These are phyloP conservation scores for Solanum aculeatissimum DNA, from an alignment of 305 asterid species.

Conservation along the genomic window DNA sequence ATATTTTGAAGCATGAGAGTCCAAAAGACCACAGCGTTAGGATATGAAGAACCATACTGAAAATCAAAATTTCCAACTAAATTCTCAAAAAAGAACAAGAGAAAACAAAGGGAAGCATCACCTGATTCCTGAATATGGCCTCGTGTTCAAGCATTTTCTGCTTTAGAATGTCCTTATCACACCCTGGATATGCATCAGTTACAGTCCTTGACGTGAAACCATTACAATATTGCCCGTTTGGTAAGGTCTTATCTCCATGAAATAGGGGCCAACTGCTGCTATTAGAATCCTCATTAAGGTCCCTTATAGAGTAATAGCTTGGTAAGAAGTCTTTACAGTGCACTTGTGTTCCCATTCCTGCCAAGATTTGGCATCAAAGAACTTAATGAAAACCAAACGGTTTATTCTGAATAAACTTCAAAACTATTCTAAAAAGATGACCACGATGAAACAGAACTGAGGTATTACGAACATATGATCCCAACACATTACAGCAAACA, in stretches of 20 bases:
- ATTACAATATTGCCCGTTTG: slow-evolving; percentile 53
- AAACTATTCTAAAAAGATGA: background rate
- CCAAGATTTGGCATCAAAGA: background rate
- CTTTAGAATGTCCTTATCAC: slow-evolving; percentile 68
- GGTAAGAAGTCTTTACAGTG: slow-evolving; percentile 67
- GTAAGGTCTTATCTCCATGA: slow-evolving; percentile 47
- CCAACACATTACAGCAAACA: background rate
- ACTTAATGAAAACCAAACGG: background rate
- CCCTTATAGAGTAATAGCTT: slow-evolving; percentile 70
- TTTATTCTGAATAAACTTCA: background rate
- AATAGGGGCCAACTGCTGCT: slow-evolving; percentile 71
- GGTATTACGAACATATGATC: background rate
- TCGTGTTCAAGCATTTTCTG: slow-evolving; percentile 93
- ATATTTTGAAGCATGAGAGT: background rate
- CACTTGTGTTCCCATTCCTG: slow-evolving; percentile 94
- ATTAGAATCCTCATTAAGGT: slow-evolving; percentile 88
- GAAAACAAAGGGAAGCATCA: background rate
- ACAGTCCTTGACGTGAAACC: slow-evolving; percentile 41
- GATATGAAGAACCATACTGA: background rate
- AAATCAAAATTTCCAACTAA: background rate
- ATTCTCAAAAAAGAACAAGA: background rate
- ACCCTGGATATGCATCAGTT: slow-evolving; percentile 41
- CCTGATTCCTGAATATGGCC: slow-evolving; percentile 78
- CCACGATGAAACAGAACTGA: background rate
- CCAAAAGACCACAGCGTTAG: background rate